Percentiles rank a stretch among this genome's conserved stretches.
Conservation (phyloP, 176 grass and related monocot species). For the Zoysia pacifica region DNA sequence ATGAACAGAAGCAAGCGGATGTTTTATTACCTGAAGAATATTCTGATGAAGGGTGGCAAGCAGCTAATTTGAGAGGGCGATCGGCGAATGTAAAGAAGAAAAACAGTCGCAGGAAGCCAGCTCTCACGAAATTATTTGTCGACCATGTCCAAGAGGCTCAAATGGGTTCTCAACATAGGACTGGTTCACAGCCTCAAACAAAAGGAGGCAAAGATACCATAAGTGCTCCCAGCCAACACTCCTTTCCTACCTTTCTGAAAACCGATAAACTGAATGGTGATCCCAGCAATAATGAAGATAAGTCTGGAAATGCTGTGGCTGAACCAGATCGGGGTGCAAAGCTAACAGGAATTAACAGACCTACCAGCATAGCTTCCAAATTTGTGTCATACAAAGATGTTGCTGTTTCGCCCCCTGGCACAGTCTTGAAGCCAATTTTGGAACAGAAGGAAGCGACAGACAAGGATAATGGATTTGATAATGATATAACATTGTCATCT, state of each 20-base stretch:
- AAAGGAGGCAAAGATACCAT: constrained; percentile 46
- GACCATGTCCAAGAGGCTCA: constrained; percentile 48
- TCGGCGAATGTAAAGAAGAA: constrained; percentile 64
- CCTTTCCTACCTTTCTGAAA: constrained; percentile 46
- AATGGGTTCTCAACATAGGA: constrained; percentile 38
- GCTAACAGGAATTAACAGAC: constrained; percentile 43
- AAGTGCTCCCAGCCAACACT: constrained; percentile 41
- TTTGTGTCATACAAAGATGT: constrained; percentile 96
- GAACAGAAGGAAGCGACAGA: constrained; percentile 60
- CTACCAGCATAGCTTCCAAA: constrained; percentile 69
- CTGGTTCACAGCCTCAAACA: constrained; percentile 36
- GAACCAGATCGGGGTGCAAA: constrained; percentile 44
- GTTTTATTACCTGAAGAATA: constrained; percentile 81
- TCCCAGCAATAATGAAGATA: constrained; percentile 44
- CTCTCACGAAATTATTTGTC: constrained; percentile 61
- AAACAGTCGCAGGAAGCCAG: constrained; percentile 50
- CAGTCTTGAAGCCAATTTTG: constrained; percentile 71
- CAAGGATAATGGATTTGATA: constrained; percentile 39
- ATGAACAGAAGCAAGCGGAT: constrained; percentile 50
- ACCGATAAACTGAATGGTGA: constrained; percentile 46
- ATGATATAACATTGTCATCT: constrained; percentile 35
- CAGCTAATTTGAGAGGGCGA: constrained; percentile 71
- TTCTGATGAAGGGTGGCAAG: constrained; percentile 98
- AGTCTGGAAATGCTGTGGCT: constrained; percentile 2
- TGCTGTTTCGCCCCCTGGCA: constrained; percentile 81